phyloP scores from a whole-genome alignment of 148 eudicot genomes.

The Oxyria digyna region DNA sequence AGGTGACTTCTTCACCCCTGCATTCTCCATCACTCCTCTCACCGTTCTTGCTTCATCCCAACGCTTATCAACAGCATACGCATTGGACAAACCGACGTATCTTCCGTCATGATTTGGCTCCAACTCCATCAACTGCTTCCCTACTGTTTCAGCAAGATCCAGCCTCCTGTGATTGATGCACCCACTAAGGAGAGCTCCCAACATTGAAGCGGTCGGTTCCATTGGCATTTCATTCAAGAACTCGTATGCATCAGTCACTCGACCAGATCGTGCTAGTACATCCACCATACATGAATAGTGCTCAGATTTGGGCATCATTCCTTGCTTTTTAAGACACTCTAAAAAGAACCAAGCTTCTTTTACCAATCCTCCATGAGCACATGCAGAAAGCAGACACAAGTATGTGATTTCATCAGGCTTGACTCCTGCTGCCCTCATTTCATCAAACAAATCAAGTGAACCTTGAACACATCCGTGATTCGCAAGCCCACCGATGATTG shows the following conservation, averaged over 20 bases:
- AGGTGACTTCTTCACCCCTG: constrained; percentile 76
- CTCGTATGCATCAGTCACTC: constrained; percentile 43
- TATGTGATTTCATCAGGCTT: constrained; percentile 67
- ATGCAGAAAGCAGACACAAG: constrained; percentile 63
- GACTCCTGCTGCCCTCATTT: constrained; percentile 44
- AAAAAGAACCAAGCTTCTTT: constrained; percentile 61
- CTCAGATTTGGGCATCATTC: constrained; percentile 49
- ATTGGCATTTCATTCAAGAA: constrained; percentile 49
- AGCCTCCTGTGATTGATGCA: constrained; percentile 59
- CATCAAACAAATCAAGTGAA: constrained; percentile 39
- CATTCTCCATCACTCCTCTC: constrained; percentile 68
- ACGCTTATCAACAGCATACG: constrained; percentile 53
- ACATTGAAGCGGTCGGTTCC: constrained; percentile 54
- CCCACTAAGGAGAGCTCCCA: constrained; percentile 72
- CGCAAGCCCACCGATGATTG: constrained; percentile 85
- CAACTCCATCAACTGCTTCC: constrained; percentile 64
- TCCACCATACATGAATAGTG: constrained; percentile 90
- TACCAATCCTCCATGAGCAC: constrained; percentile 81
- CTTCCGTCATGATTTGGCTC: constrained; percentile 85
- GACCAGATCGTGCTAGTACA: constrained; percentile 76
- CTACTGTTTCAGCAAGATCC: constrained; percentile 66
- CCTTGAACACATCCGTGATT: constrained; percentile 53
- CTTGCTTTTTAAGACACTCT: constrained; percentile 29
- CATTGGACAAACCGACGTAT: constrained; percentile 76
- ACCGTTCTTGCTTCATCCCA: constrained; percentile 58